These are phyloP conservation scores for Morella rubra DNA, from an alignment of 306 rosid species.

Conservation along the genomic window DNA sequence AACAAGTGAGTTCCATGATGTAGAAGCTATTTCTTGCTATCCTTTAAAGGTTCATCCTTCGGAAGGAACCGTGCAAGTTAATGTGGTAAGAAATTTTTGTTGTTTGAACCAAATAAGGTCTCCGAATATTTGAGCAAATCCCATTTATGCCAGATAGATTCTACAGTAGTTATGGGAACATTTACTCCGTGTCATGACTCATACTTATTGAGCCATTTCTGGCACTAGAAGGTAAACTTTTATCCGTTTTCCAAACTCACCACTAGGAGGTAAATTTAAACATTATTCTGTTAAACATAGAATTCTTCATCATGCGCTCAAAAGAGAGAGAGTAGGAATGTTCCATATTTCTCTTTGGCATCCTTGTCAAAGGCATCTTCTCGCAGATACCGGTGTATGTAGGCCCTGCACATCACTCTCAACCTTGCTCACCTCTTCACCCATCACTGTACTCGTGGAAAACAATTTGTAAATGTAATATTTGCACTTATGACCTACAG, in stretches of 20 bases:
- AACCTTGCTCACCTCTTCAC: slow-evolving; percentile 25
- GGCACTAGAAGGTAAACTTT: neutral
- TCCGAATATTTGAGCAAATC: neutral
- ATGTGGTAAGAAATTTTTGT: neutral
- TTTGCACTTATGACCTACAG: neutral
- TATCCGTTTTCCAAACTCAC: neutral
- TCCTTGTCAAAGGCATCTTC: slow-evolving; percentile 24
- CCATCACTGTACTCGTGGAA: slow-evolving; percentile 24
- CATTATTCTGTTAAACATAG: slow-evolving; percentile 11
- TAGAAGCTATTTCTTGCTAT: neutral
- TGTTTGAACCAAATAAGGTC: slow-evolving; percentile 2
- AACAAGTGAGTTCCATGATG: slow-evolving; percentile 6
- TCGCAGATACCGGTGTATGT: slow-evolving; percentile 22
- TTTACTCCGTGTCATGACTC: neutral
- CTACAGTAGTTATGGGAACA: slow-evolving; percentile 9
- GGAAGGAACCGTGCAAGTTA: neutral
- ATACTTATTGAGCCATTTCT: slow-evolving; percentile 17
- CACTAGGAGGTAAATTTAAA: neutral
- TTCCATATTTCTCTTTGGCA: slow-evolving; percentile 23
- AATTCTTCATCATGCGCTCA: neutral
- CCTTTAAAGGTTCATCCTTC: neutral
- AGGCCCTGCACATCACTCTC: slow-evolving; percentile 30
- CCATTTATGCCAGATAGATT: neutral
- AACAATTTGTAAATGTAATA: neutral
- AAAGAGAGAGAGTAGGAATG: slow-evolving; percentile 23